Evolutionary conservation across 306 rosid genomes (phyloP), one percentile per base, ranked within the genome.

Genomic region (Quercus glauca): DNA sequence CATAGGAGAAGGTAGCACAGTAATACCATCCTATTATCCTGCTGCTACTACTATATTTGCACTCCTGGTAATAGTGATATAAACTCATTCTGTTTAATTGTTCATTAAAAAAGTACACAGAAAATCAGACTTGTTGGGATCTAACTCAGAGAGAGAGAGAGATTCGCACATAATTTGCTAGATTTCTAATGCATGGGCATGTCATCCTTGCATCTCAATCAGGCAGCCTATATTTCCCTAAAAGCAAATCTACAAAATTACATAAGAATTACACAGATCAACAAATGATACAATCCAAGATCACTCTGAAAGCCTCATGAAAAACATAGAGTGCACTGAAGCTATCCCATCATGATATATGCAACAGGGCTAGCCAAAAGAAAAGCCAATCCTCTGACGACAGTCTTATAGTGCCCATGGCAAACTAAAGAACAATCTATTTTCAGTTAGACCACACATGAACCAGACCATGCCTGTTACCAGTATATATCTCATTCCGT

Each of bases 371-470:
- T 67, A 19, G 52, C 23, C 18, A 68, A 68, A 33, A 33, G 72
- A 35, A 33, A 18, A 33, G 11, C 52, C 52, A 68, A 68, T 68
- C 72, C 52, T 35, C 77, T 71, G 71, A 52, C 19, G 25, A 73
- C 56, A 18, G 76, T 63, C 56, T 74, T 74, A 17, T 29, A 52
- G n/a, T 51, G 61, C 35, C 25, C 60, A 60, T 3, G 20, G 20
- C 69, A 51, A 74, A 29, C 6, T 41, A 77, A 71, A 73, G 4
- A 51, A 33, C 65, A 79, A 19, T 67, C 52, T 59, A 49, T 15
- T 69, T 60, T 85, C 78, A 94, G 91, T 94, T 94, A 37, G 97
- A 92, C 98, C 98, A 94, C 77, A 94, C 98, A 78, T 94, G 98
- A 83, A 94, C 88, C 58, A 92, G 85, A 79, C 98, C 98, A 9